Evolutionary conservation across 352 stramenopile genomes (phyloP).

Genomic region (Pythium sukuiense): DNA sequence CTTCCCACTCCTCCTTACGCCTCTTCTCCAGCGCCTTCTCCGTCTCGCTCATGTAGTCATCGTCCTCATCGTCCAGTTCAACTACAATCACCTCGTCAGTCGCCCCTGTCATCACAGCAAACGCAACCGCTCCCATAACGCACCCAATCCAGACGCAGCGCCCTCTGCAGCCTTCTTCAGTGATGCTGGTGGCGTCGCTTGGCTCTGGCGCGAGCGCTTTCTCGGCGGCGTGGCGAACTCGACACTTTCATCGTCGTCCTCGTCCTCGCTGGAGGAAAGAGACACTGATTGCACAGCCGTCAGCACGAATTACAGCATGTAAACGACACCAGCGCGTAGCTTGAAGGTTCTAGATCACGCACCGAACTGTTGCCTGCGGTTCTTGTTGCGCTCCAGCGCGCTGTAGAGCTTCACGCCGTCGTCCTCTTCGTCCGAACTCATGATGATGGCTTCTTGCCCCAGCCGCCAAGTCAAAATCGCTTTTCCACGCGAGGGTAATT

Average conservation of each 20-base stretch:
- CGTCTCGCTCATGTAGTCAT: conserved; percentile 39
- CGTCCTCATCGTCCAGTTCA: conserved; percentile 29
- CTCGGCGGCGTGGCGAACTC: conserved; percentile 11
- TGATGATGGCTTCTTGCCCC: conserved; percentile 10
- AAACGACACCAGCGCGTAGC: neutral
- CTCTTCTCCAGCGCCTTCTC: conserved; percentile 40
- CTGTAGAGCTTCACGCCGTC: conserved; percentile 67
- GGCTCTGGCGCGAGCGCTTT: conserved; percentile 9
- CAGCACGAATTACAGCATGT: neutral
- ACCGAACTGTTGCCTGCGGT: conserved; percentile 63
- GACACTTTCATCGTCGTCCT: conserved; percentile 16
- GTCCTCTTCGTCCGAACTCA: conserved; percentile 59
- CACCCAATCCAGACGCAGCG: neutral
- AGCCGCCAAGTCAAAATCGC: neutral
- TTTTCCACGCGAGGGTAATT: neutral
- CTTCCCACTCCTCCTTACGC: conserved; percentile 45
- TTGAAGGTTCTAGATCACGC: conserved; percentile 1
- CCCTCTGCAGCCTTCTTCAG: neutral
- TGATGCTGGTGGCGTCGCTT: conserved; percentile 1
- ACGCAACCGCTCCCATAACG: neutral
- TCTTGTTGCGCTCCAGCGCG: conserved; percentile 62
- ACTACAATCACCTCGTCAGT: conserved; percentile 14
- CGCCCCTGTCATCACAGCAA: neutral
- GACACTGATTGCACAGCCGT: conserved; percentile 14
- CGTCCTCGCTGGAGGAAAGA: conserved; percentile 27